Percentiles rank a stretch among this genome's conserved stretches.
Evolutionary conservation across 176 grass and related monocot genomes (phyloP).

Genomic region (Elaeis guineensis): DNA sequence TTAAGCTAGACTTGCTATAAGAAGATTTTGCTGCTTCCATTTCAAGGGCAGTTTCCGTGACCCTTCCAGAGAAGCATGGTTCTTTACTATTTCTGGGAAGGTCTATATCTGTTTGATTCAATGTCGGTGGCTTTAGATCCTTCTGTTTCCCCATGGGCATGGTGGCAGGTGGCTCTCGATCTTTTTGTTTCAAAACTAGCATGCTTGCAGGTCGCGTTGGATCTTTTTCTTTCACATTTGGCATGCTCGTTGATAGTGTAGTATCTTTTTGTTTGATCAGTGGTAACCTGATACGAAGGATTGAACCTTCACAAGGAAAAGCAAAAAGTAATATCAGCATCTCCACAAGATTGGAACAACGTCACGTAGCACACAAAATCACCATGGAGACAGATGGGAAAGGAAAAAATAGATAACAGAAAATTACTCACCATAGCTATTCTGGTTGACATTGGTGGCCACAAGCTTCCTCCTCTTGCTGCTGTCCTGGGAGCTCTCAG

Average conservation of each 20-base stretch:
- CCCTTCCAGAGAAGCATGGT: constrained; percentile 1
- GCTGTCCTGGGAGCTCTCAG: constrained; percentile 66
- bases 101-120: background rate
- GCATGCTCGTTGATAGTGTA: no score
- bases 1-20: background rate
- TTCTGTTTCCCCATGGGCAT: background rate
- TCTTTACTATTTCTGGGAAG: background rate
- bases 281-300: constrained; percentile 16
- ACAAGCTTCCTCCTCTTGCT: constrained; percentile 40
- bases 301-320: constrained; percentile 1
- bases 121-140: no score
- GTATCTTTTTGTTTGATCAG: background rate
- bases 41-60: background rate
- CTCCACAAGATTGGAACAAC: no score
- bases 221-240: no score
- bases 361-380: no score
- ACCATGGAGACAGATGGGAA: background rate
- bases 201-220: background rate
- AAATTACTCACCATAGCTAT: background rate
- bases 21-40: background rate
- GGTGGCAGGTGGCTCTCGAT: background rate
- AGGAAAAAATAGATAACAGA: background rate
- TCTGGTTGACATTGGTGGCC: constrained; percentile 22
- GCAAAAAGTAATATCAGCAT: background rate
- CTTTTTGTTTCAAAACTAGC: background rate